Evolutionary conservation across 164 flowering plant species (phyloP), one percentile per base, ranked within the genome.

Genomic region (Tetracentron sinense): DNA sequence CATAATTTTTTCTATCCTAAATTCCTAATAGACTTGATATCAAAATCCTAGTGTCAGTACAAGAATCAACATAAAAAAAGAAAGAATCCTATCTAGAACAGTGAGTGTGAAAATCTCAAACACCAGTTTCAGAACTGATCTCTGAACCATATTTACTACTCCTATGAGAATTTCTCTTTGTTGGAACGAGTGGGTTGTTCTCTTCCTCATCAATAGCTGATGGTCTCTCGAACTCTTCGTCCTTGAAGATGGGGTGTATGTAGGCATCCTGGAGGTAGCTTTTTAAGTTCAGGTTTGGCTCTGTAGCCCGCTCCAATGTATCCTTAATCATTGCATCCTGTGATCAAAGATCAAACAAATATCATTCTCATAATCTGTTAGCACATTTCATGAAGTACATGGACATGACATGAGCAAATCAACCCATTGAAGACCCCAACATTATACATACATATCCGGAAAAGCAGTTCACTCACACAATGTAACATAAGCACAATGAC

Each of bases 311-410:
- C 59, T 89, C 96, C 31, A 89, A 55, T 63, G 93, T 89, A 55
- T 89, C 96, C 77, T 83, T 89, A 69, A 85, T 79, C 87, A 85
- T 81, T 38, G 96, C 91, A 35, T 89, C 87, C 96, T 89, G 81
- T 58, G 20, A 58, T 54, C 33, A 54, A 35, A 15, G 29, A 19
- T 20, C 27, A 22, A 26, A 19, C 21, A 35, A 19, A 25, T 38
- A 30, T 28, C 30, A 23, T 27, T 7, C 16, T 21, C 2, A 2
- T 27, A 26, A 15, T 49, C 1, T 35, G 31, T 28, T 31, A 60
- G 2, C 26, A 31, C 33, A 42, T 11, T 21, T 58, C 48, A 21
- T n/a, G 33, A 7, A 10, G 16, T 19, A 52, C 15, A 15, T 23
- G 2, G 6, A 1, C 33, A n/a, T n/a, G n/a, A n/a, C n/a, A n/a